Evolutionary conservation across 345 rosid species (phyloP), one percentile per base, ranked within the genome.

Genomic region (Clarkia xantiana): DNA sequence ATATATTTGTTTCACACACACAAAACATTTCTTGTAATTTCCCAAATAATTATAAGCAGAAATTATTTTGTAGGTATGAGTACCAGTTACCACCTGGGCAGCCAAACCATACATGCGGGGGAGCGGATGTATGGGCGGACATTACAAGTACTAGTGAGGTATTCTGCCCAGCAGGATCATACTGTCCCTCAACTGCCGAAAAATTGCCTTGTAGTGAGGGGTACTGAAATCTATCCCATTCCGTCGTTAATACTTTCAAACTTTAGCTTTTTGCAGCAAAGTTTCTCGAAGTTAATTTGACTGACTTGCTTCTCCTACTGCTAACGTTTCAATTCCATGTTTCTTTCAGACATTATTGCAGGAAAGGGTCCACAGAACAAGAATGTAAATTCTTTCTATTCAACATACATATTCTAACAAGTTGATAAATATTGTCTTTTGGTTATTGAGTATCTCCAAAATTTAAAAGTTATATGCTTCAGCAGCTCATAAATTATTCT

Each of bases 101-200:
- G 18, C 71, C 75, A 43, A 67, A 84, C 65, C 96, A 84, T 65
- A 76, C 79, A 6, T 91, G 99, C 53, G 96, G 99, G 16, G 96
- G 94, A 56, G 99, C 99, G 18, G 95, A 91, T 65, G 40, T 66
- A 46, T 91, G 95, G 99, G 90, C 99, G 38, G 95, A 87, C 64
- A 62, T 82, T 47, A 54, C 15, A 45, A 87, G 94, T 70, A 84
- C 84, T 52, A 53, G 73, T 42, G 96, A 84, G 69, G 69, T 87
- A 51, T 91, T 91, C 70, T 91, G 96, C 63, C 68, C 94, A 45
- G 80, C 90, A 56, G 98, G 96, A 58, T 84, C 90, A 17, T 91
- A 76, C 69, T 91, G 96, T 61, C 95, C 96, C 42, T 70, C 95
- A 19, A 80, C 84, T 40, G 53, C 76, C 69, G 61, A 80, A 64